Evolutionary conservation across 345 rosid genomes (phyloP).

Genomic region (Mallotus nudiflorus): DNA sequence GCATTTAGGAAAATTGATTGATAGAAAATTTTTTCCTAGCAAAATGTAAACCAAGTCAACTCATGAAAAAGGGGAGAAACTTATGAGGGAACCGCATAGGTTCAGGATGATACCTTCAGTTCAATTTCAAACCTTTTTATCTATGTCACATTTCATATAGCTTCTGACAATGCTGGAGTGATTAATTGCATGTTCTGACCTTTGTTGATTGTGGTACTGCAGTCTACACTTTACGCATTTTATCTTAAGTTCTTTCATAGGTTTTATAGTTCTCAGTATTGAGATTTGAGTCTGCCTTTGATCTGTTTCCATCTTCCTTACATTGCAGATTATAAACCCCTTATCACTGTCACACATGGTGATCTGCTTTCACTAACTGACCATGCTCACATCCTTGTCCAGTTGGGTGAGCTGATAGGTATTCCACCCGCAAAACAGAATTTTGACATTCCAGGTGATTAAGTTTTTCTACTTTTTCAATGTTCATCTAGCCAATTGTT

Average conservation of each 20-base stretch:
- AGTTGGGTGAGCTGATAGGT: conserved; percentile 70
- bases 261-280: background rate
- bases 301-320: background rate
- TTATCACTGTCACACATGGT: conserved; percentile 73
- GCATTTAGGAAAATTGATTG: background rate
- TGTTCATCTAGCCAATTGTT: background rate
- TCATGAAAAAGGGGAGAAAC: background rate
- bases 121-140: too few species aligned
- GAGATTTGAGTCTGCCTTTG: background rate
- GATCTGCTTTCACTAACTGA: conserved; percentile 60
- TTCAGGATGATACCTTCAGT: too few species aligned
- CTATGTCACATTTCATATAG: background rate
- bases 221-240: background rate
- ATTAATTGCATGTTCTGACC: background rate
- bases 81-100: background rate
- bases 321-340: conserved; percentile 76
- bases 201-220: background rate
- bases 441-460: conserved; percentile 82
- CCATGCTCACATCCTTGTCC: conserved; percentile 49
- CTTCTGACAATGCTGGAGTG: background rate
- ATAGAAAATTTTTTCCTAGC: background rate
- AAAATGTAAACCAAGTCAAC: background rate
- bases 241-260: background rate
- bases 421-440: conserved; percentile 68
- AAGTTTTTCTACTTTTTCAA: background rate